Percentiles rank a stretch among this genome's conserved stretches.
phyloP scores from a whole-genome alignment of 345 rosid genomes.

The Rhodamnia rubescens region DNA sequence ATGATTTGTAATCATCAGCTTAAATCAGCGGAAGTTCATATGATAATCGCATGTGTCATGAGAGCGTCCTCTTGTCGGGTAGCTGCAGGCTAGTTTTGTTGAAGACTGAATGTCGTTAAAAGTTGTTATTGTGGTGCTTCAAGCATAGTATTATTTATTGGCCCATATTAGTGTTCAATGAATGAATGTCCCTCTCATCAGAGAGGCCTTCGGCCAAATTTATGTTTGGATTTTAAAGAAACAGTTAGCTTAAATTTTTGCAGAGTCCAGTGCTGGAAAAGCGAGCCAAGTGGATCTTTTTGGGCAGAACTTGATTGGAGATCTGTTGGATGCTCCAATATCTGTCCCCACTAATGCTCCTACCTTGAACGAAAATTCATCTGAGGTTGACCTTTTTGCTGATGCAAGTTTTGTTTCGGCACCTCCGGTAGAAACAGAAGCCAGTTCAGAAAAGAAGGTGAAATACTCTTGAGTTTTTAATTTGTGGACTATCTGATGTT shows the following conservation, averaged over 20 bases:
- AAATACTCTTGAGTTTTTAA: neutral
- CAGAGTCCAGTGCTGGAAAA: constrained; percentile 57
- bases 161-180: neutral
- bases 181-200: neutral
- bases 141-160: neutral
- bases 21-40: neutral
- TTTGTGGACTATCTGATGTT: neutral
- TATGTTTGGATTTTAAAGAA: neutral
- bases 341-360: constrained; percentile 28
- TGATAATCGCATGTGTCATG: neutral
- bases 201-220: neutral
- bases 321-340: constrained; percentile 61
- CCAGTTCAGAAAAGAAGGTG: constrained; percentile 53
- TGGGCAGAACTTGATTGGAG: constrained; percentile 66
- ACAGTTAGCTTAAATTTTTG: constrained; percentile 5
- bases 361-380: constrained; percentile 25
- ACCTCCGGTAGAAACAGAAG: constrained; percentile 27
- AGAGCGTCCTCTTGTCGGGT: neutral
- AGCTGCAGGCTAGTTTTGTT: neutral
- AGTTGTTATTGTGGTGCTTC: neutral
- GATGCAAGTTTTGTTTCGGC: constrained; percentile 96
- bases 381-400: constrained; percentile 81
- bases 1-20: neutral
- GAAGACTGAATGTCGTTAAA: neutral
- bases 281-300: constrained; percentile 70